phyloP scores from a whole-genome alignment of 345 rosid species.

The Eutrema yunnanense region DNA sequence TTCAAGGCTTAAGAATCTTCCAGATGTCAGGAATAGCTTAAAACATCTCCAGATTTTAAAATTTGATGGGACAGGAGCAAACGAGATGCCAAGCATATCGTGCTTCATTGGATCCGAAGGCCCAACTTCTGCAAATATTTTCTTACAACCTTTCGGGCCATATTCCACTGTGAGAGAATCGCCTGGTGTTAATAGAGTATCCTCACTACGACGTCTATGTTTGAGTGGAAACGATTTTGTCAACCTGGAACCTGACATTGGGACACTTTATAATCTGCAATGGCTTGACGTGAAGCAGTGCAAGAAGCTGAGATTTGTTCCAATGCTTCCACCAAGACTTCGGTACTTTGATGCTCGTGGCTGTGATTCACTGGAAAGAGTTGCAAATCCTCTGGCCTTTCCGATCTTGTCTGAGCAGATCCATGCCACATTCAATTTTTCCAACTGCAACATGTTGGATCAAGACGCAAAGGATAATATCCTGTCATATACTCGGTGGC shows the following conservation, averaged over 20 bases:
- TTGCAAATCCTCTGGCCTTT: neutral
- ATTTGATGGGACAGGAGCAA: neutral
- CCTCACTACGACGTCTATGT: neutral
- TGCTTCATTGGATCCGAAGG: neutral
- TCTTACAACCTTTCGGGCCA: neutral
- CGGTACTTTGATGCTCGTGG: slow-evolving; percentile 1
- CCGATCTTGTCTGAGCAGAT: neutral
- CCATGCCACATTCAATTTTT: slow-evolving; percentile 2
- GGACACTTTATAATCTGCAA: neutral
- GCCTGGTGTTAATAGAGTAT: neutral
- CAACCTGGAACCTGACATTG: neutral
- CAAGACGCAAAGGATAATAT: neutral
- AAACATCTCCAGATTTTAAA: neutral
- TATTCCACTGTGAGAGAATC: neutral
- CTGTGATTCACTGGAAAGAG: slow-evolving; percentile 1
- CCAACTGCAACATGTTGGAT: slow-evolving; percentile 1
- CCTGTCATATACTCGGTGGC: neutral
- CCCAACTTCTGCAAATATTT: neutral
- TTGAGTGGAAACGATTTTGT: neutral
- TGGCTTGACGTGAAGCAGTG: neutral
- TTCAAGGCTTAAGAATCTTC: neutral
- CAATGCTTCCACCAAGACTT: slow-evolving; percentile 5
- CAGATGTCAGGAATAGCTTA: neutral
- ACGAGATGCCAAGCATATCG: neutral
- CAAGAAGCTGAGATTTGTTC: neutral